These are phyloP conservation scores for Alternaria incomplexa DNA, from an alignment of 2,329 filamentous ascomycete genomes.

Conservation along the genomic window DNA sequence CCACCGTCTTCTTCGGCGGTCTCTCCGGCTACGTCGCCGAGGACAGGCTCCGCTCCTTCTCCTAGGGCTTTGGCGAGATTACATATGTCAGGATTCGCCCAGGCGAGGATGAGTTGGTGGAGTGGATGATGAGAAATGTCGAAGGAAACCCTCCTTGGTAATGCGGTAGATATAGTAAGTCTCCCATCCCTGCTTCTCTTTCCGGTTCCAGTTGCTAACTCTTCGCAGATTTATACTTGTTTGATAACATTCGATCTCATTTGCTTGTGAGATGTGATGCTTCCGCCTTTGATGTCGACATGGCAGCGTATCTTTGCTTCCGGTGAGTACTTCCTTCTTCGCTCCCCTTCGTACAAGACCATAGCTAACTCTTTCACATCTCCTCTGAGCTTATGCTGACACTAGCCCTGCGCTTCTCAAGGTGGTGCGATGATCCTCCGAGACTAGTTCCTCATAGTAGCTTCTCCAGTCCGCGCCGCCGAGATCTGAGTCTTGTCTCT, in stretches of 20 bases:
- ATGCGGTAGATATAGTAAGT: neutral
- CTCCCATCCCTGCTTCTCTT: neutral
- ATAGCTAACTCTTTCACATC: neutral
- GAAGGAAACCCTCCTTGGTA: neutral
- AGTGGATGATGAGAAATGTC: neutral
- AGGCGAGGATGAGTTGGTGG: conserved; percentile 81
- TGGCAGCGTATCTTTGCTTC: neutral
- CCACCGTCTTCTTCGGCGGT: conserved; percentile 96
- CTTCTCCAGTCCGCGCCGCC: neutral
- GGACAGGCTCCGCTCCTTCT: conserved; percentile 98
- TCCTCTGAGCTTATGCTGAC: neutral
- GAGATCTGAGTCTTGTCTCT: neutral
- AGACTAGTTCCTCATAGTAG: neutral
- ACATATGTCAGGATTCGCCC: conserved; percentile 99
- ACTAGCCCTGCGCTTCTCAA: neutral
- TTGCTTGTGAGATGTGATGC: neutral
- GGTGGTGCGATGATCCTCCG: neutral
- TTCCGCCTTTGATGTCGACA: neutral
- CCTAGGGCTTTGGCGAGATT: conserved; percentile 99
- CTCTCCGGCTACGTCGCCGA: conserved; percentile 98
- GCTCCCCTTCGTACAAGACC: neutral
- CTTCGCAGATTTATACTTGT: neutral
- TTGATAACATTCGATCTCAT: neutral
- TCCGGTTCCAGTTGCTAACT: neutral
- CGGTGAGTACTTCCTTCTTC: neutral